Conservation (phyloP, 129 eudicot species). For the Flaveria trinervia region DNA sequence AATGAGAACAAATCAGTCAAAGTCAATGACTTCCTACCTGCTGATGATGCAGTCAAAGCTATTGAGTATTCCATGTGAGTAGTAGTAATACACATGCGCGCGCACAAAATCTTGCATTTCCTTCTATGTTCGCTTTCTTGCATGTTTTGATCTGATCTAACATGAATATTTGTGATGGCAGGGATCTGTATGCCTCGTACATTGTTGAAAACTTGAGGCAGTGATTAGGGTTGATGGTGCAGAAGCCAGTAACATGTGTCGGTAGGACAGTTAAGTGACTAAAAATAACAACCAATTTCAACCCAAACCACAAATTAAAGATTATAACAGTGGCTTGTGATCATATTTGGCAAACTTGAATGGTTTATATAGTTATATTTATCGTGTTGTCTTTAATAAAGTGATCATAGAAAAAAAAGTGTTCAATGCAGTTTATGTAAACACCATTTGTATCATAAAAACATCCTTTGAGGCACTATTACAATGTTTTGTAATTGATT, state of each 20-base stretch:
- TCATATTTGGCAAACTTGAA: too few species aligned
- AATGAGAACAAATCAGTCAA: slow-evolving; percentile 36
- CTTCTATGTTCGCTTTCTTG: not conserved
- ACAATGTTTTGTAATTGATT: not conserved
- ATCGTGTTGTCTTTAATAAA: too few species aligned
- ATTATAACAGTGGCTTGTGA: too few species aligned
- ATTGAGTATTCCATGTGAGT: slow-evolving; percentile 90
- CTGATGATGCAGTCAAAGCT: slow-evolving; percentile 71
- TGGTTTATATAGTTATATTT: too few species aligned
- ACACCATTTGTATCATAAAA: too few species aligned
- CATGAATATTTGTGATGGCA: slow-evolving; percentile 32
- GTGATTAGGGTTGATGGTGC: slow-evolving; percentile 30
- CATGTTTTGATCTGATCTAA: not conserved
- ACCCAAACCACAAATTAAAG: not conserved
- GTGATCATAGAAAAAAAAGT: too few species aligned
- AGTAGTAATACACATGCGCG: too few species aligned
- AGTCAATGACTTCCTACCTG: slow-evolving; percentile 91
- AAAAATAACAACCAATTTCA: not conserved
- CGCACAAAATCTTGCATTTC: not conserved
- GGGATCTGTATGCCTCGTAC: slow-evolving; percentile 91
- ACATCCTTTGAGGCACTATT: too few species aligned
- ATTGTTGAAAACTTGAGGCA: slow-evolving; percentile 87
- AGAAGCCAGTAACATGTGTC: not conserved
- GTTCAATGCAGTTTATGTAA: too few species aligned
- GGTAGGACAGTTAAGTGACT: too few species aligned